Percentiles rank a stretch among this genome's conserved stretches.
Conservation (phyloP, 2,329 filamentous ascomycete genomes). For the Metarhizium brunneum region DNA sequence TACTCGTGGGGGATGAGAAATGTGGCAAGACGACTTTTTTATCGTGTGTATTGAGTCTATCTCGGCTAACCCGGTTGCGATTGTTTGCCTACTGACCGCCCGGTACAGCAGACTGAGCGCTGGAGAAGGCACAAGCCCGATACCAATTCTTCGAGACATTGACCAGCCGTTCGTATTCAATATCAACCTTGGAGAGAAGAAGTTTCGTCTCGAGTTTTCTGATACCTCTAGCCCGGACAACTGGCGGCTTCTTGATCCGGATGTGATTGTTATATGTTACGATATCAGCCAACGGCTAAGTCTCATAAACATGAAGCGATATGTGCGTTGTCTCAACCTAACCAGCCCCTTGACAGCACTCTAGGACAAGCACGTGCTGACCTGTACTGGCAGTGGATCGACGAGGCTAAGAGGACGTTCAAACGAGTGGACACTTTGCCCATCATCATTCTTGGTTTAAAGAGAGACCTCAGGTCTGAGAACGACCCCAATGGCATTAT, state of each 20-base stretch:
- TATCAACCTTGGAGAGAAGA: constrained; percentile 28
- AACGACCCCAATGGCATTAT: constrained; percentile 51
- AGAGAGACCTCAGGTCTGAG: constrained; percentile 50
- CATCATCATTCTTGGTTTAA: constrained; percentile 48
- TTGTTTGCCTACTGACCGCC: constrained; percentile 7
- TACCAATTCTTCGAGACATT: constrained; percentile 44
- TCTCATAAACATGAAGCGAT: constrained; percentile 47
- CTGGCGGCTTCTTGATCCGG: constrained; percentile 49
- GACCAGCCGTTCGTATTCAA: constrained; percentile 54
- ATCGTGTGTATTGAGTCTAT: constrained; percentile 35
- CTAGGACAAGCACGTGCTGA: neutral
- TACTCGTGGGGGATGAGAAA: constrained; percentile 49
- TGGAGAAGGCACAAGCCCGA: constrained; percentile 29
- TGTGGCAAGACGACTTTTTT: constrained; percentile 54
- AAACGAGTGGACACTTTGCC: constrained; percentile 38
- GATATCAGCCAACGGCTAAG: constrained; percentile 50
- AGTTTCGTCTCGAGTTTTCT: constrained; percentile 48
- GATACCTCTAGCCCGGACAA: constrained; percentile 50
- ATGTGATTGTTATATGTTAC: constrained; percentile 51
- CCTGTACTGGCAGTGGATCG: constrained; percentile 39
- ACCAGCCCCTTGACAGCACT: constrained; percentile 2
- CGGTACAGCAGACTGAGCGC: constrained; percentile 40
- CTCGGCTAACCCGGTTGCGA: neutral
- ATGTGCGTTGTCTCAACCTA: constrained; percentile 29
- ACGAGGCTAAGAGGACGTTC: constrained; percentile 42